These are phyloP conservation scores for Seminavis robusta DNA, from an alignment of 108 stramenopile genomes.

Conservation along the genomic window DNA sequence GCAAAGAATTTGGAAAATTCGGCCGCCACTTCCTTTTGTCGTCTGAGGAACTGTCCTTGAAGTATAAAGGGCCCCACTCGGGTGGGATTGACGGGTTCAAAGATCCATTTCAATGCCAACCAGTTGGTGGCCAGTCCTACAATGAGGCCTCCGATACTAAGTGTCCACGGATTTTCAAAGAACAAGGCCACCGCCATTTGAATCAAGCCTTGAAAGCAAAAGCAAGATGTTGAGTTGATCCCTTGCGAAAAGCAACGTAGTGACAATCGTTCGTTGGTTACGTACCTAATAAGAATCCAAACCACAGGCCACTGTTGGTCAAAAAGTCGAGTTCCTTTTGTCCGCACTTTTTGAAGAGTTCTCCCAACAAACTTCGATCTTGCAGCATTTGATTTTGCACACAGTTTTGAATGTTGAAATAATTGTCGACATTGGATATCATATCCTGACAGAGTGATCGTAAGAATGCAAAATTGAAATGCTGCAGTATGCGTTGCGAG, in stretches of 20 bases:
- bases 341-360: constrained; percentile 76
- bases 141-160: constrained; percentile 85
- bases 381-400: constrained; percentile 86
- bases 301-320: constrained; percentile 89
- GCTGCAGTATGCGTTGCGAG: constrained; percentile 23
- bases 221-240: too few species aligned
- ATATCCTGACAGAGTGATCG: constrained; percentile 52
- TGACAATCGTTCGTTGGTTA: too few species aligned
- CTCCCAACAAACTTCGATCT: constrained; percentile 71
- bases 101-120: constrained; percentile 93
- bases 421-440: constrained; percentile 65
- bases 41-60: constrained; percentile 90
- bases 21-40: constrained; percentile 83
- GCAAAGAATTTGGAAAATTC: constrained; percentile 87
- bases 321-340: constrained; percentile 81
- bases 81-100: constrained; percentile 90
- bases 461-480: constrained; percentile 17
- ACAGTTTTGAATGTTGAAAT: constrained; percentile 76
- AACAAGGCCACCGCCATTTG: constrained; percentile 93
- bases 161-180: constrained; percentile 92
- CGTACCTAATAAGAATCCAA: constrained; percentile 89
- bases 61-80: constrained; percentile 86
- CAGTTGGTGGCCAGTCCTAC: constrained; percentile 93
- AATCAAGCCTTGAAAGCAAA: too few species aligned
- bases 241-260: too few species aligned